Percentiles rank a stretch among this genome's conserved stretches.
Conservation (phyloP, 2,329 filamentous ascomycete genomes). For the Drechslera avenae region DNA sequence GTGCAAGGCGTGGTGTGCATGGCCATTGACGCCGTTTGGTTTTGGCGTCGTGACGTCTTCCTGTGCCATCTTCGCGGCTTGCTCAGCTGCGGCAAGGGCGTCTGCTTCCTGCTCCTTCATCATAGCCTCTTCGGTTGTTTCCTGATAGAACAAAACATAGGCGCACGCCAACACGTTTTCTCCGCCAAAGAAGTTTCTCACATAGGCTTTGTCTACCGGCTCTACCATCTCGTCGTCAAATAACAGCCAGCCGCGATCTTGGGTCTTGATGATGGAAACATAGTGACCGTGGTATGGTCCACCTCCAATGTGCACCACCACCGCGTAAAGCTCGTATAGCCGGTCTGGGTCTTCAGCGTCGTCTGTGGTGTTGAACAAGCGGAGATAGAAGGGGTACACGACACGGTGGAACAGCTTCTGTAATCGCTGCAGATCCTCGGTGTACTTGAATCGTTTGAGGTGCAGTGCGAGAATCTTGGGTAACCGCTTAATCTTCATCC, state of each 20-base stretch:
- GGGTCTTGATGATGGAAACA: constrained; percentile 95
- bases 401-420: constrained; percentile 98
- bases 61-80: constrained; percentile 53
- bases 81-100: constrained; percentile 55
- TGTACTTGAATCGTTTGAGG: constrained; percentile 97
- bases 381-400: constrained; percentile 94
- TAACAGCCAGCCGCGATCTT: constrained; percentile 91
- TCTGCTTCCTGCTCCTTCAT: constrained; percentile 83
- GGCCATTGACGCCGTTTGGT: constrained; percentile 52
- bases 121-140: constrained; percentile 74
- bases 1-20: constrained; percentile 40
- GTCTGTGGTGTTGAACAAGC: constrained; percentile 96
- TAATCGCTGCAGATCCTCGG: constrained; percentile 88
- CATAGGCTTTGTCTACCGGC: constrained; percentile 94
- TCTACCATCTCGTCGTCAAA: constrained; percentile 99
- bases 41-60: constrained; percentile 62
- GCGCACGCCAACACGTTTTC: constrained; percentile 83
- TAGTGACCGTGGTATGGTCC: constrained; percentile 98
- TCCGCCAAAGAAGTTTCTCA: constrained; percentile 96
- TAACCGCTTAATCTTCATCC: constrained; percentile 97
- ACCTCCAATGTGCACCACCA: constrained; percentile 95
- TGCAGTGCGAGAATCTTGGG: constrained; percentile 91
- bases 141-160: constrained; percentile 97
- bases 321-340: constrained; percentile 93
- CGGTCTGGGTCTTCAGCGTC: constrained; percentile 92